Evolutionary conservation across 23 red algal genomes (phyloP), one percentile per base, ranked within the genome.

Genomic region (Chondrus crispus): DNA sequence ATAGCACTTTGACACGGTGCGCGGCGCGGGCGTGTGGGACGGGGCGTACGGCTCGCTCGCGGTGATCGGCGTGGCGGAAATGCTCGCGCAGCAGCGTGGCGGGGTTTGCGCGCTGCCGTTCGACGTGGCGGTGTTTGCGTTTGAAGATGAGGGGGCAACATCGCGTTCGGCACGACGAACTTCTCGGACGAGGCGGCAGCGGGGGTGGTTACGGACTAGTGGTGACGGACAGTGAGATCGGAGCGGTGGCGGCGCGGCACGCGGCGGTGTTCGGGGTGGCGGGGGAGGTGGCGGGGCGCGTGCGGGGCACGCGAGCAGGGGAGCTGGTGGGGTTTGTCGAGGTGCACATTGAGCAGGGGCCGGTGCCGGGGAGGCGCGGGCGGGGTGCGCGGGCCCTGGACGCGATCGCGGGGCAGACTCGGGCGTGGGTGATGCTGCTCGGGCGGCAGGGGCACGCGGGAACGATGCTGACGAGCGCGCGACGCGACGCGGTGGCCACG

Each of bases 121-220:
- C 53, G 93, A 92, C 58, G 44, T 98, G 22, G 35, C 83, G 42
- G 89, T 98, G 5, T 76, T 93, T 9, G 96, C 96, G 2, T 91
- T 95, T 46, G 96, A 98, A 52, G 85, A 98, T 84, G 96, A 98
- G 41, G 96, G 75, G 96, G 96, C 36, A 95, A 94, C 86, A 91
- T 88, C 41, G 35, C 77, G 2, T 98, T 91, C 71, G 81, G 91
- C 10, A n/a, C 63, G 24, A 94, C 91, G 2, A 88, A 94, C 44
- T 94, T 89, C 29, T 91, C 92, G 22, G 68, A 85, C 4, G 41
- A 73, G 19, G 90, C 89, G 2, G 92, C 85, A 62, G 55, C 86
- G 36, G 74, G 38, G n/a, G n/a, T 26, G 45, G 14, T 45, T 54
- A 42, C 33, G 45, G 22, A 16, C 16, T 47, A 16, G 33, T 33